Evolutionary conservation across 2,329 filamentous ascomycete species (phyloP).

Genomic region (Xylariaceae sp.): DNA sequence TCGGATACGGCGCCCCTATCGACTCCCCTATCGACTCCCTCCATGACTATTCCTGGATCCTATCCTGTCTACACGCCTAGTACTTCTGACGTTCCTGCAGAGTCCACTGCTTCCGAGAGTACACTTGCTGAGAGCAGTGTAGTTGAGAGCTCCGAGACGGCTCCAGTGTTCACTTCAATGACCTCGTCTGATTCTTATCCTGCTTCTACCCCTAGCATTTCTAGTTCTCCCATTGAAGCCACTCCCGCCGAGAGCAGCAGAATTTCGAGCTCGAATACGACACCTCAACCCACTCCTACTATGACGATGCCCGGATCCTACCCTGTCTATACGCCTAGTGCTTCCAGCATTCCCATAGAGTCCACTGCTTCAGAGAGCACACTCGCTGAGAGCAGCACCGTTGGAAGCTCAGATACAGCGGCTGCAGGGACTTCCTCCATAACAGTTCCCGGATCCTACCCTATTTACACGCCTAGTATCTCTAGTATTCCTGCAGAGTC

Average conservation of each 20-base stretch:
- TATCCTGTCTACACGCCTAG: background rate
- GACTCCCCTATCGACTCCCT: background rate
- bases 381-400: conserved; percentile 13
- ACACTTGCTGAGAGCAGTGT: conserved; percentile 15
- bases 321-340: background rate
- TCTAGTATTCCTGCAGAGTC: conserved; percentile 8
- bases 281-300: background rate
- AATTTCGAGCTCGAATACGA: background rate
- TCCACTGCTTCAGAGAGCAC: conserved; percentile 5
- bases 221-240: background rate
- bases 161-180: background rate
- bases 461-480: background rate
- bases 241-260: conserved; percentile 14
- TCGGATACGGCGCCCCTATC: background rate
- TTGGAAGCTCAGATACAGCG: background rate
- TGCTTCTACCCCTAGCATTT: background rate
- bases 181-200: background rate
- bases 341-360: conserved; percentile 5
- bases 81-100: conserved; percentile 3
- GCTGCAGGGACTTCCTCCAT: background rate
- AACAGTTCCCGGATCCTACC: background rate
- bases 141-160: background rate
- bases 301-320: background rate
- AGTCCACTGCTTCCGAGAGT: conserved; percentile 2
- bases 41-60: background rate